These are phyloP conservation scores for Fusarium austroafricanum DNA, from an alignment of 2,329 filamentous ascomycete genomes.

Conservation along the genomic window DNA sequence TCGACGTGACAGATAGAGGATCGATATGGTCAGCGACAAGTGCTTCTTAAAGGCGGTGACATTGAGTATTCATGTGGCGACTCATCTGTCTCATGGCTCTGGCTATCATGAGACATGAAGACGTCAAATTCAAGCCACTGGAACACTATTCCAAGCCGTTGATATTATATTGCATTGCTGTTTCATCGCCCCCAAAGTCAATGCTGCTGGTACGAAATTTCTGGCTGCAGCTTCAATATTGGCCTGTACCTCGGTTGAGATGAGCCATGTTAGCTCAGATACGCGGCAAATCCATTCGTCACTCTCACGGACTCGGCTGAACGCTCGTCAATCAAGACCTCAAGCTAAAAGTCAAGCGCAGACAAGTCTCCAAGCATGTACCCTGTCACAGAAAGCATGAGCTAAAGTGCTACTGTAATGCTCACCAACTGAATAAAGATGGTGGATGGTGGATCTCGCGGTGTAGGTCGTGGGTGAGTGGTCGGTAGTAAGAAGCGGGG, in stretches of 20 bases:
- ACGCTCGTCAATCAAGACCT: constrained; percentile 1
- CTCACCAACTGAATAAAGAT: constrained; percentile 25
- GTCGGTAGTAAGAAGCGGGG: constrained; percentile 33
- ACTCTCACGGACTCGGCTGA: not conserved
- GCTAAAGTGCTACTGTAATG: constrained; percentile 5
- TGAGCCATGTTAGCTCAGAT: not conserved
- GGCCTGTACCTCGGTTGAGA: not conserved
- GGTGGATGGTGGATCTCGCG: constrained; percentile 37
- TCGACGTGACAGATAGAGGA: not conserved
- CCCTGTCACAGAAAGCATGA: constrained; percentile 30
- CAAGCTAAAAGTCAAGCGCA: constrained; percentile 9
- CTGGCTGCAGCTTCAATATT: not conserved
- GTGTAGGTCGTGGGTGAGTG: constrained; percentile 29
- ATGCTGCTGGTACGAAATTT: not conserved
- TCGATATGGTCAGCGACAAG: not conserved
- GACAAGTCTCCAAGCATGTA: constrained; percentile 8
- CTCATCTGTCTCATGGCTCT: constrained; percentile 7
- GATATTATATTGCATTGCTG: not conserved
- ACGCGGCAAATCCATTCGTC: not conserved
- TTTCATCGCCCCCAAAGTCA: not conserved
- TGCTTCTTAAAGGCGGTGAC: not conserved
- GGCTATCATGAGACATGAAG: constrained; percentile 20
- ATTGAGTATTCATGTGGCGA: constrained; percentile 10
- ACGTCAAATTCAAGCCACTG: constrained; percentile 1
- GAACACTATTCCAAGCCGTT: not conserved